These are phyloP conservation scores for Trichophyton benhamiae DNA, from an alignment of 2,329 filamentous ascomycete genomes.

Conservation along the genomic window DNA sequence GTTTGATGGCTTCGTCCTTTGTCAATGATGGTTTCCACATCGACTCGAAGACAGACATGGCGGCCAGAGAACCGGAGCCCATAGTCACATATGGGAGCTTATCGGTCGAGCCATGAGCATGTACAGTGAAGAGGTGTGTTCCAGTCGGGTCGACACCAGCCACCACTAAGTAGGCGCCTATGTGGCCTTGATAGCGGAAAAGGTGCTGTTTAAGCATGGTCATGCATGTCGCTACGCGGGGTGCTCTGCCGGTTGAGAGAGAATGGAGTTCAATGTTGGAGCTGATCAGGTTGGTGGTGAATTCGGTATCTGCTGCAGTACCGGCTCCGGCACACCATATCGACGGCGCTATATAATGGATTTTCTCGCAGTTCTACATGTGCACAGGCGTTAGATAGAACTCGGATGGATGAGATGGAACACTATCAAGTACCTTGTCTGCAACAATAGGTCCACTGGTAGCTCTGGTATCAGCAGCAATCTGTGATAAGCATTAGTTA, in stretches of 20 bases:
- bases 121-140: conserved; percentile 90
- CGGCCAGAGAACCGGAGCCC: conserved; percentile 89
- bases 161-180: conserved; percentile 94
- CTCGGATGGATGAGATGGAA: neutral
- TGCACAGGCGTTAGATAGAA: neutral
- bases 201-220: conserved; percentile 99
- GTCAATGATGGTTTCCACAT: conserved; percentile 74
- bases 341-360: conserved; percentile 95
- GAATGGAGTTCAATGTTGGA: conserved; percentile 97
- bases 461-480: conserved; percentile 94
- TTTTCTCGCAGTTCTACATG: conserved; percentile 86
- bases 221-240: conserved; percentile 97
- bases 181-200: conserved; percentile 95
- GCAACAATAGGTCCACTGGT: conserved; percentile 96
- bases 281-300: conserved; percentile 96
- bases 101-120: conserved; percentile 95
- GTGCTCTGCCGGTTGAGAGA: conserved; percentile 89
- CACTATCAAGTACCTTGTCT: conserved; percentile 57
- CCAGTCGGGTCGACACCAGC: conserved; percentile 94
- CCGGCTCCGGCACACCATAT: conserved; percentile 99
- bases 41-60: conserved; percentile 97
- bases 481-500: conserved; percentile 39
- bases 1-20: conserved; percentile 66
- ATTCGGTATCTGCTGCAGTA: conserved; percentile 96
- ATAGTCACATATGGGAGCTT: conserved; percentile 99